Evolutionary conservation across 306 rosid species (phyloP), one percentile per base, ranked within the genome.

Genomic region (Pterocarpus macrocarpus): DNA sequence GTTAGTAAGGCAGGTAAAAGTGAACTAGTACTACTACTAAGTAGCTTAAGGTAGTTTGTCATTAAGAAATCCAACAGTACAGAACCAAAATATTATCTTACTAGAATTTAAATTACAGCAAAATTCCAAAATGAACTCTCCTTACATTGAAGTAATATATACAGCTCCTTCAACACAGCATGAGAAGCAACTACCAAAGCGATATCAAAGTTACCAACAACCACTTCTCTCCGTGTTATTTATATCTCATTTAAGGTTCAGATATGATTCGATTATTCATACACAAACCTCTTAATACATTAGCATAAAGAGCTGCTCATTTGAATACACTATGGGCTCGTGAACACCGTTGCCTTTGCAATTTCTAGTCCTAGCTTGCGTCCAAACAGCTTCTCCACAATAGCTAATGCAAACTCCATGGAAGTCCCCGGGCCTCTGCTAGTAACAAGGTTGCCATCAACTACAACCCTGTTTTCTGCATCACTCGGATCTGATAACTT

Each of bases 391-490:
- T 90, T 94, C 88, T 94, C 97, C 88, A 89, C 95, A 45, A 94
- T 90, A 66, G 88, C 91, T 41, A 94, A 73, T 50, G 92, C 88
- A 85, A 90, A 90, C 86, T 92, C 98, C 12, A 94, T 85, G 56
- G 94, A 32, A 32, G 98, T 94, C 66, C 97, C 98, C 0, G 98
- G 98, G 43, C 97, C 97, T 71, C 96, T 84, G 87, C 98, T 94
- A 33, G 98, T 94, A 69, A 94, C 84, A 84, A 92, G 94, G 81
- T 90, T 92, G 49, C 94, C 96, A 71, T 94, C 97, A 28, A 94
- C 87, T 52, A 94, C 87, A 69, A 94, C 97, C 84, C 98, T 77
- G 90, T 89, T 92, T 67, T 92, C 96, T 13, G 61, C 82, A 82
- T 86, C 95, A 66, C 95, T 89, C 79, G 84, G 89, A 84, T 94